Conservation (phyloP, 2,329 filamentous ascomycete genomes). For the Ophiocordyceps camponoti-leonardi region DNA sequence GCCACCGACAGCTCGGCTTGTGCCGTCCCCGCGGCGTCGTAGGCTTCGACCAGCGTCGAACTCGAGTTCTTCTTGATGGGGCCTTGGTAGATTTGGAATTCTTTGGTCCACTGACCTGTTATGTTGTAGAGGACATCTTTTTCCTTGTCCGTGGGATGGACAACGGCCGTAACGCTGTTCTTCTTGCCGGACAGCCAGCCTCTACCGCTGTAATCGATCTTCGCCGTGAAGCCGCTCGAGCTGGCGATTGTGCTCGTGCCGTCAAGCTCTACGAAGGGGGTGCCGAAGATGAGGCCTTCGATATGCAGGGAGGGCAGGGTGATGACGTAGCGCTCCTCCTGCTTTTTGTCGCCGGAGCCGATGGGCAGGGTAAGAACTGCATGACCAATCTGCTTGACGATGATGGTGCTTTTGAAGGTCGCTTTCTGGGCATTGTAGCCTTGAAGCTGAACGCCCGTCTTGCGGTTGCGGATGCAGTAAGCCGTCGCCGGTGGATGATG, state of each 20-base stretch:
- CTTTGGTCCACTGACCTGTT: conserved; percentile 79
- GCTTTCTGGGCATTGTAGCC: conserved; percentile 96
- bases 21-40: conserved; percentile 37
- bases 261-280: conserved; percentile 84
- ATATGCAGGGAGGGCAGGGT: conserved; percentile 85
- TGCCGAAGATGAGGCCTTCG: conserved; percentile 73
- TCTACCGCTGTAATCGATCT: conserved; percentile 84
- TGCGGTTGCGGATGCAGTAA: conserved; percentile 77
- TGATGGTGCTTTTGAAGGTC: conserved; percentile 83
- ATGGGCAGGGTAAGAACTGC: conserved; percentile 60
- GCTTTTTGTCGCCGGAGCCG: conserved; percentile 10
- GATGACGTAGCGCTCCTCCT: conserved; percentile 65
- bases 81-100: conserved; percentile 61
- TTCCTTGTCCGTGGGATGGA: conserved; percentile 56
- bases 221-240: conserved; percentile 70
- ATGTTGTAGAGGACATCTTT: conserved; percentile 65
- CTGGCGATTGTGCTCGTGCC: conserved; percentile 71
- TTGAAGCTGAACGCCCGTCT: conserved; percentile 61
- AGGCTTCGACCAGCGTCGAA: conserved; percentile 35
- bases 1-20: conserved; percentile 55
- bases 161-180: conserved; percentile 64
- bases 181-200: conserved; percentile 95
- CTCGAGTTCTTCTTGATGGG: conserved; percentile 30
- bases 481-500: conserved; percentile 93
- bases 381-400: conserved; percentile 88